These are phyloP conservation scores for Candida krabiensis DNA, from an alignment of 805 yeast genomes.

Conservation along the genomic window DNA sequence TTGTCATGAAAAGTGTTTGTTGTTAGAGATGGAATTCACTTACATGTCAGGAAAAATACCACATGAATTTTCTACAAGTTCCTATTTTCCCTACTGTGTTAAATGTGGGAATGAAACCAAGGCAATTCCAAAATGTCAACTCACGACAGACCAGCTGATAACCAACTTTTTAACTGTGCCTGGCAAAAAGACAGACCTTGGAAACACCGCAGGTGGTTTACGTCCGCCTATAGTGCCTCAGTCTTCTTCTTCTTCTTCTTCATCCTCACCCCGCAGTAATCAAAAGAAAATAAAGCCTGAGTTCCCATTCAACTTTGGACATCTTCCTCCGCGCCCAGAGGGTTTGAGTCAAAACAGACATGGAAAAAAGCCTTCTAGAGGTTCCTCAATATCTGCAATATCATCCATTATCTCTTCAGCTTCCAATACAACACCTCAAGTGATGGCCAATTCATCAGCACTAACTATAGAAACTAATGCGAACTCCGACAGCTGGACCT, in stretches of 20 bases:
- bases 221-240: slow-evolving; percentile 3
- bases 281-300: slow-evolving; percentile 6
- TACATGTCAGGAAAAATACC: slow-evolving; percentile 2
- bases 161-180: slow-evolving; percentile 15
- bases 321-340: not conserved
- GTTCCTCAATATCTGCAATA: slow-evolving; percentile 34
- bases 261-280: slow-evolving; percentile 4
- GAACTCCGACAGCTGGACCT: slow-evolving; percentile 14
- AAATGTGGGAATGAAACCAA: slow-evolving; percentile 18
- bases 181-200: slow-evolving; percentile 8
- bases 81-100: slow-evolving; percentile 28
- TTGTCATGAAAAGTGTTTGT: slow-evolving; percentile 59
- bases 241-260: not conserved
- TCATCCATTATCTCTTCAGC: slow-evolving; percentile 36
- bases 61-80: slow-evolving; percentile 6
- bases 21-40: slow-evolving; percentile 36
- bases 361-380: slow-evolving; percentile 32
- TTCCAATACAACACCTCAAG: slow-evolving; percentile 16
- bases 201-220: not conserved
- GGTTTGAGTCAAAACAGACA: slow-evolving; percentile 15
- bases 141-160: slow-evolving; percentile 19
- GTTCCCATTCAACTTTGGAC: not conserved
- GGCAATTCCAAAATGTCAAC: slow-evolving; percentile 25
- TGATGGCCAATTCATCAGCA: slow-evolving; percentile 4
- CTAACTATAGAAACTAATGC: not conserved